Base-by-base conservation (phyloP, 208 protist genomes). In the Trypanosomatidae sp. region DNA sequence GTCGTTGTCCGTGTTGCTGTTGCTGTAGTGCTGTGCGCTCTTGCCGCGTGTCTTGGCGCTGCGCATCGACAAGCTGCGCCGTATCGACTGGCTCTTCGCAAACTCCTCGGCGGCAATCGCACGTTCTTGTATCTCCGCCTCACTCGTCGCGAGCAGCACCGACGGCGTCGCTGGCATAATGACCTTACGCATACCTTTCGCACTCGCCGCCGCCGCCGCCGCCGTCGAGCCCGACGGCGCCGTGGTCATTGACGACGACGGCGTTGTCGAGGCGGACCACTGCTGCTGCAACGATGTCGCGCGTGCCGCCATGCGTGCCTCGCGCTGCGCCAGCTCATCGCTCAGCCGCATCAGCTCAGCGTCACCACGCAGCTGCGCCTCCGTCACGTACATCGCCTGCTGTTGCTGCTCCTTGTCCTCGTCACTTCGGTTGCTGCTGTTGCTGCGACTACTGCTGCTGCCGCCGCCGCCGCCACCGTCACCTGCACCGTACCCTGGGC, bases 81-180 rank as follows among this genome's bases (percentile, higher is more conserved):
- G 2, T 6, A 5, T 28, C 10, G 15, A 30, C 15, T n/a, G 16
- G 8, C 42, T 59, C 43, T 54, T 55, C 3, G 66, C 57, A 38
- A 83, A 80, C 20, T 67, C 60, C 42, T 80, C 64, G 0, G 68
- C 72, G 5, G 71, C 50, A 38, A 63, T 37, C 6, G 78, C 78
- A 22, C 66, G 41, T 49, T 83, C 66, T 37, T 71, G 61, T 5
- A 85, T 50, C 37, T 86, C 75, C 0, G 58, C 64, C 27, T 90
- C 81, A 3, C 38, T 73, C 3, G 51, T 51, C 0, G 61, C 71
- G 21, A 55, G 24, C 19, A 68, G 64, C 2, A 88, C 79, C n/a
- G 56, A 55, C 4, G 79, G 73, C 15, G 49, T 33, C 8, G 69
- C 55, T 0, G 75, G 81, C 11, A 37, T 39, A 20, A 85, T 61